Evolutionary conservation across 176 grass and related monocot species (phyloP), one percentile per base, ranked within the genome.

Genomic region (Aegilops umbellulata): DNA sequence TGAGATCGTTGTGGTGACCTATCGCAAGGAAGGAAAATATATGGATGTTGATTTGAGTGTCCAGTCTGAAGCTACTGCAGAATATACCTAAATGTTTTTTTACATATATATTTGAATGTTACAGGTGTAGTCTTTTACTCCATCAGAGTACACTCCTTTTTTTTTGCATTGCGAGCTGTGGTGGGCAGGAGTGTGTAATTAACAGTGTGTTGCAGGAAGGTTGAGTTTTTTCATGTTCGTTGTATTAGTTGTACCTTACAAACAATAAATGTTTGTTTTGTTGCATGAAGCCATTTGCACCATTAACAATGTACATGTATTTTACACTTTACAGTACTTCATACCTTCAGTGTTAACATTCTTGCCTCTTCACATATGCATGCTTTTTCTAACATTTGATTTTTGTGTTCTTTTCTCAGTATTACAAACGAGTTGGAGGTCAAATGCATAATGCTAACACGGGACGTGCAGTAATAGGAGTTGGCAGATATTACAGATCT

Each of bases 21-120:
- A 93, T 79, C 8, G 71, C 49, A 92, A 94, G 74, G 80, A 89
- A 85, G 8, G 87, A 31, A 69, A 92, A 30, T 97, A 89, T 74
- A 97, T 91, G 95, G 95, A 97, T 87, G 53, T 92, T 80, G 95
- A 97, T 88, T 93, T 79, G 44, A 86, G 30, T 77, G 64, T 94
- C 74, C 92, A 97, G 44, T 92, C 92, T 78, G 82, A 97, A 80
- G 80, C 78, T 34, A 87, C 80, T 60, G 86, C 90, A 24, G 76
- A 89, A 66, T 92, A 89, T 76, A 97, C n/a, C n/a, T n/a, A n/a
- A n/a, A n/a, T n/a, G n/a, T n/a, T n/a, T n/a, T n/a, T n/a, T n/a
- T n/a, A n/a, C n/a, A n/a, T n/a, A n/a, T n/a, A n/a, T n/a, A n/a
- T n/a, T n/a, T n/a, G n/a, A n/a, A n/a, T n/a, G n/a, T n/a, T n/a